Base-by-base conservation (phyloP, 306 rosid species). In the Rosa persica region DNA sequence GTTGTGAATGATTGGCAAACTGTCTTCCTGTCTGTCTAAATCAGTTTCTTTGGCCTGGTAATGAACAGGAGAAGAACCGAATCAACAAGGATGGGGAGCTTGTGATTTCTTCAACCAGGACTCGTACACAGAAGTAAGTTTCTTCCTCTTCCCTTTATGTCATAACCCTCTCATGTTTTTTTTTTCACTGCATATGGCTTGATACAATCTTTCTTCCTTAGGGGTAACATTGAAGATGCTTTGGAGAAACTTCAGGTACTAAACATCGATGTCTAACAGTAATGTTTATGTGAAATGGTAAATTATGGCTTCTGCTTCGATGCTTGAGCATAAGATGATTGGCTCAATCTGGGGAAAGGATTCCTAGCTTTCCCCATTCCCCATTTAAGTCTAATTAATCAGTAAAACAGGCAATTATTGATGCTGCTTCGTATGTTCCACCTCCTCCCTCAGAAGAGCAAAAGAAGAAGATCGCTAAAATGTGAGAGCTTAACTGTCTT, bases 371-470 rank as follows among this genome's bases (percentile, higher is more conserved):
- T 39, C 48, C 13, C 13, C 39, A 54, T n/a, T 51, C 34, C 67
- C 30, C 15, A 73, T 40, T 42, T 4, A 0, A 40, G 5, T 74
- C 40, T 74, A 51, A 74, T 66, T 42, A 46, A 38, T 38, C 71
- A 22, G 19, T 74, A 70, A 82, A 86, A 74, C 62, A 94, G 97
- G 93, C 88, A 79, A 94, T 94, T 74, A 94, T 92, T 77, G 95
- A 94, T 82, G 97, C 98, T 66, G 97, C 98, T 72, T 82, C 95
- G 11, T 92, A 94, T 85, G 97, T 94, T 71, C 98, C 97, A 30
- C 98, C 98, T 49, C 98, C 97, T 82, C 97, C 98, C 79, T 90
- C 98, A 15, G 97, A 89, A 81, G 98, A 90, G 80, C 97, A 92
- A 85, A 94, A 94, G 91, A 94, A 92, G 91, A 94, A 92, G 87